A percentile compares a stretch with the other conserved stretches of the same genome.
These are phyloP conservation scores for Cyanophora paradoxa DNA, from an alignment of 78 protist genomes.

Conservation along the genomic window DNA sequence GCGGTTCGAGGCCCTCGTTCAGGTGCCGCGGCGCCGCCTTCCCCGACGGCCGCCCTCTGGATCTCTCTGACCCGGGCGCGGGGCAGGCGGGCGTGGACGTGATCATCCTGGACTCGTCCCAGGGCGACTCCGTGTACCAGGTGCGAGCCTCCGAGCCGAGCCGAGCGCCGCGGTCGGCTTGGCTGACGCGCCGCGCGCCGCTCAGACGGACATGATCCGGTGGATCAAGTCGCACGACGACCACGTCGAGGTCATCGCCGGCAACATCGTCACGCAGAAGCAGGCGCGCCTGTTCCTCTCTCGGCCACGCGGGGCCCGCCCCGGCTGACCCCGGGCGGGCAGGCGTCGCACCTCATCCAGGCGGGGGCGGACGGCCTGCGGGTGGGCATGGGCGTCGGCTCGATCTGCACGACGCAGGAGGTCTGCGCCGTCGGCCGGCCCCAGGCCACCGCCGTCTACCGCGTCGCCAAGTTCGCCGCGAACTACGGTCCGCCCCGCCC, in stretches of 20 bases:
- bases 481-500: not conserved
- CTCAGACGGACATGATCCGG: slow-evolving; percentile 38
- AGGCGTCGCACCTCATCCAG: slow-evolving; percentile 50
- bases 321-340: no score
- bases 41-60: no score
- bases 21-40: no score
- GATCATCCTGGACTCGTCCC: slow-evolving; percentile 45
- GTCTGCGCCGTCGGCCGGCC: slow-evolving; percentile 69
- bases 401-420: slow-evolving; percentile 87
- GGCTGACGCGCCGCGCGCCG: no score
- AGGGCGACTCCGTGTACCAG: slow-evolving; percentile 55
- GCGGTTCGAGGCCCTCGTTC: no score
- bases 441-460: slow-evolving; percentile 64
- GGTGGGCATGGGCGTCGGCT: slow-evolving; percentile 91
- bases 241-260: slow-evolving; percentile 55
- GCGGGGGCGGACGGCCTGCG: slow-evolving; percentile 83
- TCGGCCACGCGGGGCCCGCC: not conserved
- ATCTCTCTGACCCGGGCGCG: no score
- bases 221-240: slow-evolving; percentile 38
- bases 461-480: slow-evolving; percentile 42
- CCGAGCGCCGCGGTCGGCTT: no score
- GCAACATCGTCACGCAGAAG: slow-evolving; percentile 76
- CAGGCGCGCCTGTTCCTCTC: slow-evolving; percentile 22
- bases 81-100: slow-evolving; percentile 60
- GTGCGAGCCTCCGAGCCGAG: no score